Base-by-base conservation (phyloP, 805 yeast species). In the Wickerhamiella sergipiensis region DNA sequence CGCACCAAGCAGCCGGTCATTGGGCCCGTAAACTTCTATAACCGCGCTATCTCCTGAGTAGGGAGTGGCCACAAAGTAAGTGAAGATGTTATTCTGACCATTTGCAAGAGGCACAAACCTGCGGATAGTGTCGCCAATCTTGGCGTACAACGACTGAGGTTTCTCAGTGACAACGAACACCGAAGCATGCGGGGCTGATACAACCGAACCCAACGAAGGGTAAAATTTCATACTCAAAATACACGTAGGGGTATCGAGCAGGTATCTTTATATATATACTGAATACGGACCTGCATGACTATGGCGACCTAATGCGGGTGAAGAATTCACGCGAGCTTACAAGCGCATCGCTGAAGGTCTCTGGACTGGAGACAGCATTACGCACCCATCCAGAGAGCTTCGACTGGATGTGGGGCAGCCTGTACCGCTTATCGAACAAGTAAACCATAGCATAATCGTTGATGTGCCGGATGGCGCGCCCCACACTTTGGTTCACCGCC, bases 401-500 rank as follows among this genome's bases (percentile, higher is more conserved):
- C 0, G 55, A 50, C 55, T 75, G 78, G 17, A 85, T 78, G 26
- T 69, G 64, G 1, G 59, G 57, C 2, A 62, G 61, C 1, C 59
- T 59, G 55, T 76, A 90, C 50, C 97, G 69, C 31, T 64, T 65
- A 63, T 90, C 97, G 15, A 88, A 58, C 40, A 89, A 68, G 57
- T 77, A 78, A 6, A 90, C 82, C 15, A 78, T 74, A 0, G 97
- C 81, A 61, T 84, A 88, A 65, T 90, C 97, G 43, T 75, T 73
- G 23, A 74, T 75, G 63, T 89, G 95, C 53, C 97, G 71, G 40
- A 89, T 89, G 6, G 96, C 85, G 56, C 97, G 74, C 0, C 97
- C 97, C 12, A 90, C 81, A 66, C 95, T 80, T 64, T 89, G 97
- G 62, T 89, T 89, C 0, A 89, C 87, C 0, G 95, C 84, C 49